phyloP scores from a whole-genome alignment of 2,329 filamentous ascomycete genomes.

The Calonectria leucothoes region DNA sequence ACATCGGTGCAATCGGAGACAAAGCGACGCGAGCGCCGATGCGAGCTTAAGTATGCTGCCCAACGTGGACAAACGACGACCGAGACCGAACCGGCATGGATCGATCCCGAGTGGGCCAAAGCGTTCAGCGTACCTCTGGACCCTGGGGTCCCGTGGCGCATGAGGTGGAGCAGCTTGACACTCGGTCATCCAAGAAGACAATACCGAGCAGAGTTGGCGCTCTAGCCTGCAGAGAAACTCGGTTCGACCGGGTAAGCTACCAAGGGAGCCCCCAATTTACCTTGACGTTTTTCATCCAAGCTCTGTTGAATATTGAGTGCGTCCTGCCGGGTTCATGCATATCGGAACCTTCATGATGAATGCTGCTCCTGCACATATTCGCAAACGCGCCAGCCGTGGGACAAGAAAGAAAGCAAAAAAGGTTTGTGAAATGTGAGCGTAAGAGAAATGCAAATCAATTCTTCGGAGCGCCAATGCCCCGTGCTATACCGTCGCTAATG shows the following conservation, averaged over 20 bases:
- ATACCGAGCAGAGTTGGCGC: constrained; percentile 4
- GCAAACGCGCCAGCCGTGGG: background rate
- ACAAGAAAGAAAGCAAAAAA: constrained; percentile 1
- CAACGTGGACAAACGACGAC: background rate
- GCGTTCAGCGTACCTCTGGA: background rate
- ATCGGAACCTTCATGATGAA: background rate
- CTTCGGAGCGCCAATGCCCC: constrained; percentile 32
- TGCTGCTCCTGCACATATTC: background rate
- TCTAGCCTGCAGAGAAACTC: constrained; percentile 1
- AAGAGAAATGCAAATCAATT: constrained; percentile 32
- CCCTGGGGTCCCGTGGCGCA: background rate
- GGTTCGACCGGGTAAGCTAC: constrained; percentile 4
- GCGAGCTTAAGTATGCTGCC: background rate
- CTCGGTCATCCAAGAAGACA: constrained; percentile 3
- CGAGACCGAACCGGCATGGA: background rate
- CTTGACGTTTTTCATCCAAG: background rate
- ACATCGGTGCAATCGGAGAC: constrained; percentile 9
- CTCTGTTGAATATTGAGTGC: background rate
- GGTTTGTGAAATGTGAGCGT: background rate
- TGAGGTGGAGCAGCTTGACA: background rate
- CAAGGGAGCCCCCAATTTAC: constrained; percentile 1
- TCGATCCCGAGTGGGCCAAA: background rate
- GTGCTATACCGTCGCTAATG: constrained; percentile 39
- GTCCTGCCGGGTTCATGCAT: background rate
- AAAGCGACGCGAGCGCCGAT: background rate